Conservation (phyloP, 177 flowering plant genomes). For the Vitis hybrid region DNA sequence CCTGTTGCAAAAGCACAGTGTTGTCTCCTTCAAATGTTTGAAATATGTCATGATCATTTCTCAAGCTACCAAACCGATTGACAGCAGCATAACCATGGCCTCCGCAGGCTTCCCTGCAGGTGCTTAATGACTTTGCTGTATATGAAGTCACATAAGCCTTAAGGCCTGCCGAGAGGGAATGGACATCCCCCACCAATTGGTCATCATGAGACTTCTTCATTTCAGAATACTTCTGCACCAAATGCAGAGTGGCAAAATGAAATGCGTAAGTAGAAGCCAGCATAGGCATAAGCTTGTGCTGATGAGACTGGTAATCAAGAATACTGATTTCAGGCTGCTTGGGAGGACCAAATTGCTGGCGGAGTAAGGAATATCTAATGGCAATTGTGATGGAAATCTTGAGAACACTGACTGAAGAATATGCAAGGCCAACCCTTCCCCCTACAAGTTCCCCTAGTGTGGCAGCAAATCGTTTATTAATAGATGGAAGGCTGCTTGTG, state of each 20-base stretch:
- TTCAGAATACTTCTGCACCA: conserved; percentile 83
- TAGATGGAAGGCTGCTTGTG: conserved; percentile 84
- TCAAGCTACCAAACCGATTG: conserved; percentile 81
- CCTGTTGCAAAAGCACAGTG: conserved; percentile 98
- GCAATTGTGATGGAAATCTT: conserved; percentile 80
- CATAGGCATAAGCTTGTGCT: conserved; percentile 99
- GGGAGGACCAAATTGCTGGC: conserved; percentile 96
- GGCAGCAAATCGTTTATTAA: conserved; percentile 84
- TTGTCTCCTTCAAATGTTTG: conserved; percentile 99
- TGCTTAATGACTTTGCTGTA: conserved; percentile 81
- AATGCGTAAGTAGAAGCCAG: conserved; percentile 92
- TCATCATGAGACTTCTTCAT: conserved; percentile 90
- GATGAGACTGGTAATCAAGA: conserved; percentile 96
- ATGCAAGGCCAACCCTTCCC: conserved; percentile 90
- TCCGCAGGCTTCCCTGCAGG: conserved; percentile 93
- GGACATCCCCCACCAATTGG: conserved; percentile 78
- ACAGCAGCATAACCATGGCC: conserved; percentile 99
- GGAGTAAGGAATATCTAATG: conserved; percentile 76
- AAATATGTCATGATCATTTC: conserved; percentile 96
- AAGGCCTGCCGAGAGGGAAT: conserved; percentile 88
- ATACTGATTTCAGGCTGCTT: conserved; percentile 86
- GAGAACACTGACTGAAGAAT: conserved; percentile 83
- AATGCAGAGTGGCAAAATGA: conserved; percentile 73
- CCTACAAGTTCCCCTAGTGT: conserved; percentile 96
- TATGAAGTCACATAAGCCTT: conserved; percentile 89